Evolutionary conservation across 208 protist species (phyloP).

Genomic region (Wallacemonas sp.): DNA sequence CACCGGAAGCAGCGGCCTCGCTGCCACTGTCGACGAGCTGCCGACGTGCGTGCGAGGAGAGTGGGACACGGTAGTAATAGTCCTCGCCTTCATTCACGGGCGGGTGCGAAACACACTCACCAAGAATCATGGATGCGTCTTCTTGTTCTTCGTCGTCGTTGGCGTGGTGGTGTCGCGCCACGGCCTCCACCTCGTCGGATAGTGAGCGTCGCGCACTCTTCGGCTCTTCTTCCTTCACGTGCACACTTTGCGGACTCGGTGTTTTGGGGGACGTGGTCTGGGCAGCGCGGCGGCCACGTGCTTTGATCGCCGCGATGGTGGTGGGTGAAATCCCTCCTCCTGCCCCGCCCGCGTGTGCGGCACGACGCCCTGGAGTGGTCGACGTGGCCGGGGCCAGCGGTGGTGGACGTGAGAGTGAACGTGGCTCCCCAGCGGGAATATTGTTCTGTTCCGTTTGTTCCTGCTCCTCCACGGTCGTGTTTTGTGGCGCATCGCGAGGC

Average conservation of each 20-base stretch:
- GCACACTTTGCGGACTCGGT: not conserved
- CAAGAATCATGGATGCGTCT: not conserved
- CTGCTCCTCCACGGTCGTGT: no score
- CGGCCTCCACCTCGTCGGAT: not conserved
- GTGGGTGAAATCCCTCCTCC: slow-evolving; percentile 6
- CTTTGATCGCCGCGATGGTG: slow-evolving; percentile 6
- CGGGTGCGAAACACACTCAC: slow-evolving; percentile 12
- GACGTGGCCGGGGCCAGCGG: not conserved
- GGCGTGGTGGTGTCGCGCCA: not conserved
- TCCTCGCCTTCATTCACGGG: slow-evolving; percentile 51
- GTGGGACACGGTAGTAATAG: slow-evolving; percentile 55
- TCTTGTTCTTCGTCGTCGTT: slow-evolving; percentile 9
- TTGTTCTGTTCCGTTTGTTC: no score
- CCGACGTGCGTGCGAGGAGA: no score
- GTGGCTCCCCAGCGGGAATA: no score
- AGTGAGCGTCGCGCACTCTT: not conserved
- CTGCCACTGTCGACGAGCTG: no score
- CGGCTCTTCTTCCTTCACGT: slow-evolving; percentile 1
- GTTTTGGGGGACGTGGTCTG: not conserved
- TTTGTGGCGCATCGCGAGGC: no score
- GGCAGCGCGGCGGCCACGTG: not conserved
- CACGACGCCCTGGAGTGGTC: not conserved
- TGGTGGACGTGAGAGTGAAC: not conserved
- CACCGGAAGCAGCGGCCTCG: not conserved
- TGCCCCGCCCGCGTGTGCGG: not conserved